Percentiles rank a stretch among this genome's conserved stretches.
phyloP scores from a whole-genome alignment of 1,284 basidiomycete species.

The Heterobasidion occidentale region DNA sequence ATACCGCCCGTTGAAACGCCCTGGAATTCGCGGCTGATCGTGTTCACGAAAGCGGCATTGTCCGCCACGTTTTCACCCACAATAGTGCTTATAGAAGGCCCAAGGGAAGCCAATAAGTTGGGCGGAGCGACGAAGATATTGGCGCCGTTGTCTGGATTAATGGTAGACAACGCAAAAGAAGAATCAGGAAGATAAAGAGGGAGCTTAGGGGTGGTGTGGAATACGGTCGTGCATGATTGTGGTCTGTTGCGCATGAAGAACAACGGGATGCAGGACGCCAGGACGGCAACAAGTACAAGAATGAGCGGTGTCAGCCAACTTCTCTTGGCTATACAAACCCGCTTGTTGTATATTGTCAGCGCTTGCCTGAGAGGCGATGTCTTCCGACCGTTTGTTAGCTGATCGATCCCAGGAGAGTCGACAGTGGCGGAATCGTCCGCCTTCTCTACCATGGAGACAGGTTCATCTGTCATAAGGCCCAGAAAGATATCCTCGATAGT shows the following conservation, averaged over 20 bases:
- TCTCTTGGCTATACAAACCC: constrained; percentile 53
- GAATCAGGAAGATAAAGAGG: constrained; percentile 44
- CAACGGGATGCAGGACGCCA: constrained; percentile 57
- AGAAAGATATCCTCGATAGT: constrained; percentile 80
- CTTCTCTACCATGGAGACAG: constrained; percentile 7
- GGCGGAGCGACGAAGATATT: constrained; percentile 37
- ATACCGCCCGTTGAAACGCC: constrained; percentile 54
- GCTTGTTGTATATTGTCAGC: constrained; percentile 67
- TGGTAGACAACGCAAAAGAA: constrained; percentile 20
- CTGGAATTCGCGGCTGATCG: constrained; percentile 37
- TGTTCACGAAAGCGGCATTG: constrained; percentile 47
- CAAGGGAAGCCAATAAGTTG: constrained; percentile 33
- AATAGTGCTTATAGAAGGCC: constrained; percentile 24
- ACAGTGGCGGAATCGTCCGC: background rate
- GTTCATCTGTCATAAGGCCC: constrained; percentile 44
- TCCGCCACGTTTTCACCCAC: constrained; percentile 32
- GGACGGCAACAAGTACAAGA: constrained; percentile 52
- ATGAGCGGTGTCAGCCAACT: constrained; percentile 64
- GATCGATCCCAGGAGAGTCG: constrained; percentile 16
- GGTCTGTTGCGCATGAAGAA: constrained; percentile 49
- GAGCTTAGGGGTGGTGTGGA: constrained; percentile 24
- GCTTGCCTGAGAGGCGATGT: constrained; percentile 51
- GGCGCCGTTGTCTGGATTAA: constrained; percentile 11
- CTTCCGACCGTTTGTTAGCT: constrained; percentile 40
- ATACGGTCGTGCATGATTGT: constrained; percentile 39